These are phyloP conservation scores for Phytophthora pseudosyringae DNA, from an alignment of 352 stramenopile genomes.

Conservation along the genomic window DNA sequence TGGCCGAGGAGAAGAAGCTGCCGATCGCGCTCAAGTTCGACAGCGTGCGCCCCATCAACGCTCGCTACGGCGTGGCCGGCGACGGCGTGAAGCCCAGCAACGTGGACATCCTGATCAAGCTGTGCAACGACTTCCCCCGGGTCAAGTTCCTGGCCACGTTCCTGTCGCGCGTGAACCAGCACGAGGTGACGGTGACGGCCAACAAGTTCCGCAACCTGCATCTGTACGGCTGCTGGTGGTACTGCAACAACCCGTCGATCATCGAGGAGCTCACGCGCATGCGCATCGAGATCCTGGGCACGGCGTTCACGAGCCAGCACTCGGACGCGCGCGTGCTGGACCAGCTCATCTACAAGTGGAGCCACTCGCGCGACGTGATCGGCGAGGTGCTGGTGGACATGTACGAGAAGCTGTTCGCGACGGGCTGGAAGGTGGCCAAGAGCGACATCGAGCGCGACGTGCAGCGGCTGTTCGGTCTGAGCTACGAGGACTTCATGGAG, in stretches of 20 bases:
- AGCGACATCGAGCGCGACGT: slow-evolving; percentile 89
- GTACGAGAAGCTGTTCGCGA: slow-evolving; percentile 86
- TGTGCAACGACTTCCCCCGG: slow-evolving; percentile 89
- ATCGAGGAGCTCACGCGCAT: slow-evolving; percentile 90
- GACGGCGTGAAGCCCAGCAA: slow-evolving; percentile 93
- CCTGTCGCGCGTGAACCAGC: slow-evolving; percentile 93
- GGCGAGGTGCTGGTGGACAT: slow-evolving; percentile 87
- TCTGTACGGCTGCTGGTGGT: slow-evolving; percentile 96
- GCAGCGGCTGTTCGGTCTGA: slow-evolving; percentile 80
- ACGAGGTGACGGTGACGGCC: slow-evolving; percentile 93
- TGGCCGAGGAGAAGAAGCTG: slow-evolving; percentile 89
- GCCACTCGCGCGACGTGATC: slow-evolving; percentile 91
- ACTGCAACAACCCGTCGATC: slow-evolving; percentile 96
- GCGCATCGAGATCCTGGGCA: slow-evolving; percentile 94
- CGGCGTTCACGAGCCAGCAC: slow-evolving; percentile 94
- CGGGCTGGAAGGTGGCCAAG: slow-evolving; percentile 89
- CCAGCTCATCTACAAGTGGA: slow-evolving; percentile 96
- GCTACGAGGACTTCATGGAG: slow-evolving; percentile 94
- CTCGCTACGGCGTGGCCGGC: slow-evolving; percentile 75
- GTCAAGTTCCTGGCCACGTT: slow-evolving; percentile 97
- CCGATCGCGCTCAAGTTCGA: slow-evolving; percentile 95
- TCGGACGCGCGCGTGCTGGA: slow-evolving; percentile 94
- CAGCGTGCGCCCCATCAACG: slow-evolving; percentile 90
- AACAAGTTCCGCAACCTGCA: slow-evolving; percentile 96
- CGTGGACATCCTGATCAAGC: slow-evolving; percentile 81